phyloP scores from a whole-genome alignment of 768 basidiomycete genomes.

The Infundibulicybe gibba region DNA sequence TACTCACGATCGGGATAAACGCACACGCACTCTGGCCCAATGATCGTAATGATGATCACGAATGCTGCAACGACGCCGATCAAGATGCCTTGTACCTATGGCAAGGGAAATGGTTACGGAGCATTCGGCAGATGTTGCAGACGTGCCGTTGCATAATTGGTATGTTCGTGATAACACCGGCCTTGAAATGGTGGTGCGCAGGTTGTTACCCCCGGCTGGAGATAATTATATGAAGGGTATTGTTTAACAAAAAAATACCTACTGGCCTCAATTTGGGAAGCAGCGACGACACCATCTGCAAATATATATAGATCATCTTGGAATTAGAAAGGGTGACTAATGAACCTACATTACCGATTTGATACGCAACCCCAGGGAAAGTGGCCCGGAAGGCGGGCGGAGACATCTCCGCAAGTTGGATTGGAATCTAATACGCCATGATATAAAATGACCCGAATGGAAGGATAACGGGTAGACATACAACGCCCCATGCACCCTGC shows the following conservation, averaged over 20 bases:
- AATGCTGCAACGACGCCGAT: constrained; percentile 81
- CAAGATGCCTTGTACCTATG: constrained; percentile 75
- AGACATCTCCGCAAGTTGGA: constrained; percentile 79
- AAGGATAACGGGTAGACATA: constrained; percentile 44
- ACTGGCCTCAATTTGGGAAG: constrained; percentile 79
- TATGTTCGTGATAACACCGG: constrained; percentile 38
- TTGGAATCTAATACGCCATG: constrained; percentile 44
- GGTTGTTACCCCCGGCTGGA: constrained; percentile 57
- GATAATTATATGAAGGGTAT: constrained; percentile 13
- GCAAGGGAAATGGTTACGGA: constrained; percentile 9
- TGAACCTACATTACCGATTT: constrained; percentile 64
- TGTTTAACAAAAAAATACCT: constrained; percentile 12
- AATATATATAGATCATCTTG: too few relatives aligned
- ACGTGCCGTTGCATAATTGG: constrained; percentile 58
- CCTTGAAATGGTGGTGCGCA: constrained; percentile 45
- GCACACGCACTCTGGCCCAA: constrained; percentile 69
- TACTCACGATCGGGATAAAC: neutral
- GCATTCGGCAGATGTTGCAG: neutral
- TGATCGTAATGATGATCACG: constrained; percentile 67
- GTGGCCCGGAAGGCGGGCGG: constrained; percentile 88
- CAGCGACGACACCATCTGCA: constrained; percentile 63
- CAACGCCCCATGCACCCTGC: constrained; percentile 89
- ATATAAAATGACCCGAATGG: neutral
- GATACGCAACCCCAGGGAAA: constrained; percentile 84
- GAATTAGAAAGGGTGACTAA: neutral